Conservation (phyloP, 306 rosid species). For the Acacia confusa region DNA sequence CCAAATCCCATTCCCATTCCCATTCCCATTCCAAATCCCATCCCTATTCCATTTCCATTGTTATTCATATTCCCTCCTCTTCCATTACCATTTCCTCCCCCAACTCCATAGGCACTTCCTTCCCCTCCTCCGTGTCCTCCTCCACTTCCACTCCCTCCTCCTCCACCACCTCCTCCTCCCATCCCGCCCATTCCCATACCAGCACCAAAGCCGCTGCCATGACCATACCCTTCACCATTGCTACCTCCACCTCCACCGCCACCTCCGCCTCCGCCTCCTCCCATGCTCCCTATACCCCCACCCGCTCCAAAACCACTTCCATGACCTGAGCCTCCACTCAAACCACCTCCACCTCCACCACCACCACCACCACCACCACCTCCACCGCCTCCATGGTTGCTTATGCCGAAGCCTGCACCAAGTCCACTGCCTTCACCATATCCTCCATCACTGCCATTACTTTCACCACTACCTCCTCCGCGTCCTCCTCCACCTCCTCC, state of each 20-base stretch:
- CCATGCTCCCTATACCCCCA: neutral
- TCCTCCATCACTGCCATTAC: slow-evolving; percentile 8
- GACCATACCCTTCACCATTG: slow-evolving; percentile 29
- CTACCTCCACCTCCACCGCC: neutral
- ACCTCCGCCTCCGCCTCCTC: neutral
- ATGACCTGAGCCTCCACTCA: slow-evolving; percentile 36
- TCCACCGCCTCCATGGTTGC: slow-evolving; percentile 38
- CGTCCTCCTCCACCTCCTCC: slow-evolving; percentile 39
- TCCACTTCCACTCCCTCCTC: neutral
- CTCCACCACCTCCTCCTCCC: neutral
- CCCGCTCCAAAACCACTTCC: slow-evolving; percentile 48
- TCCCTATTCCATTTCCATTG: slow-evolving; percentile 36
- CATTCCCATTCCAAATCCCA: slow-evolving; percentile 58
- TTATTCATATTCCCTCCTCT: neutral
- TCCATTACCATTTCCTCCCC: neutral
- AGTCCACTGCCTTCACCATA: slow-evolving; percentile 44
- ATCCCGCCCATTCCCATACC: slow-evolving; percentile 27
- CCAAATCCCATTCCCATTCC: slow-evolving; percentile 60
- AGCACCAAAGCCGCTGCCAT: slow-evolving; percentile 47
- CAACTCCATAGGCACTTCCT: slow-evolving; percentile 37
- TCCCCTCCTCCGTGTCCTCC: slow-evolving; percentile 25
- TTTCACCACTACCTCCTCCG: slow-evolving; percentile 30
- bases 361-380: slow-evolving; percentile 21
- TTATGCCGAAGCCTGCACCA: slow-evolving; percentile 43
- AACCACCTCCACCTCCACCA: slow-evolving; percentile 12